These are phyloP conservation scores for Pseudozyma tsukubaensis DNA, from an alignment of 1,284 basidiomycete genomes.

Conservation along the genomic window DNA sequence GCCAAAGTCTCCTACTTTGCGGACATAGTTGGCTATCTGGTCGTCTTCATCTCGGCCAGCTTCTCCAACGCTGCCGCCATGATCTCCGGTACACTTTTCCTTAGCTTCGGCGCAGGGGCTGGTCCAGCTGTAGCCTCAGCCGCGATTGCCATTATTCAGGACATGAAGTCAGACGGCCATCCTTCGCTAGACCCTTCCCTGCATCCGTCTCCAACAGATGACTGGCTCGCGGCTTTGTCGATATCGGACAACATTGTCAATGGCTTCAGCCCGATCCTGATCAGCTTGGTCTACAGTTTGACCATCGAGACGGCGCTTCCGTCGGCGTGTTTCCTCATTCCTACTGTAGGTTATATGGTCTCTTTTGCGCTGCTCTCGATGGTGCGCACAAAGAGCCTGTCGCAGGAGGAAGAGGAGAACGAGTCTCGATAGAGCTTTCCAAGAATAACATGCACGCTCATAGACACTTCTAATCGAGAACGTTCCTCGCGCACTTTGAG, in stretches of 20 bases:
- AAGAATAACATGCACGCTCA: neutral
- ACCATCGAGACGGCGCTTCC: constrained; percentile 41
- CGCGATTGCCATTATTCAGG: constrained; percentile 46
- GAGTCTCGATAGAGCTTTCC: neutral
- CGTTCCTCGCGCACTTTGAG: no score
- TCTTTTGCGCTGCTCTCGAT: constrained; percentile 31
- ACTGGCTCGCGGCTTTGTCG: constrained; percentile 42
- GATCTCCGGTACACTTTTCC: constrained; percentile 38
- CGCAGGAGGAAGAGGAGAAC: no score
- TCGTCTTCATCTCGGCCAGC: constrained; percentile 39
- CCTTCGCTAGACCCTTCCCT: constrained; percentile 29
- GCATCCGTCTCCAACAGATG: constrained; percentile 39
- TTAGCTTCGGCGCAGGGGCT: constrained; percentile 41
- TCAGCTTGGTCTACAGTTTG: constrained; percentile 45
- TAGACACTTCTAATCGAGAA: no score
- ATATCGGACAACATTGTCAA: constrained; percentile 47
- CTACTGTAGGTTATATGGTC: constrained; percentile 29
- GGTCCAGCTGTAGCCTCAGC: constrained; percentile 43
- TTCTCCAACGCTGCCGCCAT: constrained; percentile 37
- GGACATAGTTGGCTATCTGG: constrained; percentile 40
- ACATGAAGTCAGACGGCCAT: constrained; percentile 27
- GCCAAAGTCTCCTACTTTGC: constrained; percentile 42
- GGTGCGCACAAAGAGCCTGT: constrained; percentile 6
- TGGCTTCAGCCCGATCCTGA: constrained; percentile 36
- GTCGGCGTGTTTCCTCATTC: constrained; percentile 45